Evolutionary conservation across 176 grass and related monocot species (phyloP).

Genomic region (Calamus simplicifolius): DNA sequence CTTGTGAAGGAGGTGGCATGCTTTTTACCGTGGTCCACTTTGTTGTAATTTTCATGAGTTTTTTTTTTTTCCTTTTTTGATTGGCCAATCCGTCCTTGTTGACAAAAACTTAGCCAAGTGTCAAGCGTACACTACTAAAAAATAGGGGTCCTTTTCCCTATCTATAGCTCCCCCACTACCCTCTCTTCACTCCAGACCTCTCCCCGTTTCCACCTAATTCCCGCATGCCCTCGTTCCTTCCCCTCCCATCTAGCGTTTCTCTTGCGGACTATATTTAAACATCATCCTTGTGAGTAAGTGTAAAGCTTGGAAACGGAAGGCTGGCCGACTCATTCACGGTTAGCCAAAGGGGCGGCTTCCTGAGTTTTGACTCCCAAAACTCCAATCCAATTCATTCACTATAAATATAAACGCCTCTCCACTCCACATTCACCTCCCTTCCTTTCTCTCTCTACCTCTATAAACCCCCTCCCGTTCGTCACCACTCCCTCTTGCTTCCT

Average conservation of each 20-base stretch:
- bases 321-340: not conserved
- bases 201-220: conserved; percentile 10
- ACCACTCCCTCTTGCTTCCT: too few species aligned
- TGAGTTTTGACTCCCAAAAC: not conserved
- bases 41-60: too few species aligned
- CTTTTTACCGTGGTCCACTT: too few species aligned
- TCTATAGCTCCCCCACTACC: not conserved
- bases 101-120: too few species aligned
- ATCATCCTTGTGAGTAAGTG: not conserved
- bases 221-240: not conserved
- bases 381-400: not conserved
- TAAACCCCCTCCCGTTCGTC: too few species aligned
- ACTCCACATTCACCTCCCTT: too few species aligned
- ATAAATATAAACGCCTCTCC: not conserved
- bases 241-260: conserved; percentile 2
- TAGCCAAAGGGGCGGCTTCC: not conserved
- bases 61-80: too few species aligned
- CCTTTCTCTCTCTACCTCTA: too few species aligned
- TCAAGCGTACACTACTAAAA: too few species aligned
- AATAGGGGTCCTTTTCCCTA: too few species aligned
- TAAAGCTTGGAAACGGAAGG: not conserved
- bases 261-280: not conserved
- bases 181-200: conserved; percentile 17
- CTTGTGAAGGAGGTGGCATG: too few species aligned
- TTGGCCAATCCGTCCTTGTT: too few species aligned